Percentiles rank a stretch among this genome's conserved stretches.
phyloP scores from a whole-genome alignment of 2,329 filamentous ascomycete species.

The Colletotrichum sansevieriae region DNA sequence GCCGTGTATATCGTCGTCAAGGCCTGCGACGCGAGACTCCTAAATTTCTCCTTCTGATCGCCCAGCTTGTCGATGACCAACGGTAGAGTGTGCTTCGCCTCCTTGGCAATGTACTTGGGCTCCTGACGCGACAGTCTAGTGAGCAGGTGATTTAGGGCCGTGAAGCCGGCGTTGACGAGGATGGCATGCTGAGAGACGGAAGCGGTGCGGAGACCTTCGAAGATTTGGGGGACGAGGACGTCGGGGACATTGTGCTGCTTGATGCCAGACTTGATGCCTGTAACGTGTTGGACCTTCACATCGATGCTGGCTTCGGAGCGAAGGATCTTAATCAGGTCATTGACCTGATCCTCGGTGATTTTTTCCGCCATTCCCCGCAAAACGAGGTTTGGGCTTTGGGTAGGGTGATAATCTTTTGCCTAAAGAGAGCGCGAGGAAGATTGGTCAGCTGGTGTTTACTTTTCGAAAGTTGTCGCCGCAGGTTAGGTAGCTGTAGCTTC shows the following conservation, averaged over 20 bases:
- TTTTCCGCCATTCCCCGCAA: constrained; percentile 64
- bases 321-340: constrained; percentile 65
- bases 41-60: constrained; percentile 88
- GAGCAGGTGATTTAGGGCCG: constrained; percentile 87
- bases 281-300: constrained; percentile 78
- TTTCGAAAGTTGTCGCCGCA: neutral
- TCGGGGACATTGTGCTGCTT: constrained; percentile 94
- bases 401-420: constrained; percentile 9
- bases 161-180: constrained; percentile 86
- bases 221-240: constrained; percentile 76
- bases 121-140: constrained; percentile 90
- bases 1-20: constrained; percentile 82
- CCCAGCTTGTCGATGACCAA: constrained; percentile 87
- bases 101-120: constrained; percentile 76
- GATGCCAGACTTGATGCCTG: constrained; percentile 85
- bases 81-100: constrained; percentile 79
- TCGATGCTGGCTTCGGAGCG: constrained; percentile 76
- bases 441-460: constrained; percentile 25
- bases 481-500: neutral
- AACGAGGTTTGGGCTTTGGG: constrained; percentile 28
- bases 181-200: constrained; percentile 82
- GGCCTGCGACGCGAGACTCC: constrained; percentile 79
- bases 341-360: constrained; percentile 70
- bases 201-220: constrained; percentile 84
- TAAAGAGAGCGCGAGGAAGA: constrained; percentile 16